Conservation (phyloP, 208 protist species). For the Wallacemonas collosoma region DNA sequence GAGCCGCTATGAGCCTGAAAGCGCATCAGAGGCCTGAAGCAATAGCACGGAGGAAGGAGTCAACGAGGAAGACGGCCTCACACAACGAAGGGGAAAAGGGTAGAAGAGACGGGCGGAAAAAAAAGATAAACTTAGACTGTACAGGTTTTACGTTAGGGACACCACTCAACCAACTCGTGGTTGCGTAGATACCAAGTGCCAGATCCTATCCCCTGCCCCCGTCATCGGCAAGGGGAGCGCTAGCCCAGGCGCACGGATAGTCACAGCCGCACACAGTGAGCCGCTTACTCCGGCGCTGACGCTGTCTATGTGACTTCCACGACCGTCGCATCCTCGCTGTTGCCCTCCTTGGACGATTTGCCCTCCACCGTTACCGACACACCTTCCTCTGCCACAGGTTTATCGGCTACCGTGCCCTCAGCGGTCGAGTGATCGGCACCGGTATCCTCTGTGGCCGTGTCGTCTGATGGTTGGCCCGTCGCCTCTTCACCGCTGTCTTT, state of each 20-base stretch:
- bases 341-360: neutral
- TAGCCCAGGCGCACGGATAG: neutral
- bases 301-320: neutral
- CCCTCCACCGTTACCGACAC: too few relatives aligned
- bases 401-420: too few relatives aligned
- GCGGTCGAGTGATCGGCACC: neutral
- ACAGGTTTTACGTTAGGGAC: slow-evolving; percentile 12
- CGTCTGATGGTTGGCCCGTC: neutral
- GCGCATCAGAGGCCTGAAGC: too few relatives aligned
- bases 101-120: slow-evolving; percentile 13
- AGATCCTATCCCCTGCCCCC: too few relatives aligned
- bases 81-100: too few relatives aligned
- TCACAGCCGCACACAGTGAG: neutral
- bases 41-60: too few relatives aligned
- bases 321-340: neutral
- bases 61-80: too few relatives aligned
- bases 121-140: slow-evolving; percentile 16
- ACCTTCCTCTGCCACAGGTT: too few relatives aligned
- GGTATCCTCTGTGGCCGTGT: neutral
- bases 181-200: too few relatives aligned
- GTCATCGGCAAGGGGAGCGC: too few relatives aligned
- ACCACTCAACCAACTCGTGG: neutral
- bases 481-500: neutral
- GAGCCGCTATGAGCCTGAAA: too few relatives aligned
- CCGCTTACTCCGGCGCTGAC: neutral